Base-by-base conservation (phyloP, 306 rosid genomes). In the Phaseolus lunatus region DNA sequence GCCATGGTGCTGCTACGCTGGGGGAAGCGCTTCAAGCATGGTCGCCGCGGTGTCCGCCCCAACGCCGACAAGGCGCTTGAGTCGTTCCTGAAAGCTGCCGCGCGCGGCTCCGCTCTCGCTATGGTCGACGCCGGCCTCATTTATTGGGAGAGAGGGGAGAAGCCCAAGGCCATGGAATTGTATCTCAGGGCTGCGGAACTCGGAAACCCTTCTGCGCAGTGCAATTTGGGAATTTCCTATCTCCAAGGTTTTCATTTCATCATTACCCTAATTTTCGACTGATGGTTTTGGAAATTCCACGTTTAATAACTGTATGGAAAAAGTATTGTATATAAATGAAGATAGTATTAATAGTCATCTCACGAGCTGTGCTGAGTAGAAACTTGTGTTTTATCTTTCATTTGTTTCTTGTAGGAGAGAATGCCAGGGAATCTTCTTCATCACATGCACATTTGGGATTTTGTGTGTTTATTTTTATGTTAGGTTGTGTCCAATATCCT, bases 51-150 rank as follows among this genome's bases (percentile, higher is more conserved):
- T 9, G 88, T 95, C 35, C 68, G 69, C 1, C 82, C 74, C 3
- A 86, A 87, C 70, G 33, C 53, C 8, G 89, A 82, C 1, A 92
- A 95, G 84, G 97, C 98, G 2, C 87, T 92, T 2, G 85, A 89
- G 13, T 85, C 88, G 72, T 95, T 92, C 72, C 23, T 80, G 66
- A 92, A 87, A 78, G 98, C 89, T 12, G 96, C 89, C 16, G 85
- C 84, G 57, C 89, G 80, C 11, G 98, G 97, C 12, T 92, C 96
- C 0, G 77, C 97, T 1, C 67, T 88, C 63, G 96, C 92, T 3
- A 92, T 92, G 97, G 98, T 95, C 39, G 97, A 92, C 58, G 98
- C 97, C 5, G 97, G 98, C 3, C 87, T 95, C 1, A 76, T 95
- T 45, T 83, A 83, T 31, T 92, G 97, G 96, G 97, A 94, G 87